Evolutionary conservation across 176 grass and related monocot species (phyloP), one percentile per base, ranked within the genome.

Genomic region (Bothriochloa decipiens): DNA sequence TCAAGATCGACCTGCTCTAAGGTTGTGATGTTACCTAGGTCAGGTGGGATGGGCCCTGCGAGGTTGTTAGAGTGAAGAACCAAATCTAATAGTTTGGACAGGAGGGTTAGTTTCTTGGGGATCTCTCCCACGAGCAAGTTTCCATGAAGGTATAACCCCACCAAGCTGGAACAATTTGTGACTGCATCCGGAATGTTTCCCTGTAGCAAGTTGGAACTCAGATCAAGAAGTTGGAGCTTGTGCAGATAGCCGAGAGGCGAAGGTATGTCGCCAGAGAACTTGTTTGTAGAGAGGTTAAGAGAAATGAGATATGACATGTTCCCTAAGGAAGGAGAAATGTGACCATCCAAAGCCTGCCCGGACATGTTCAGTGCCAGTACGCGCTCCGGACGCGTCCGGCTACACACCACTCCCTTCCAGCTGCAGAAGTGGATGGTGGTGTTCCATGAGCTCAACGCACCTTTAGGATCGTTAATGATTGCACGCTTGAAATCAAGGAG

Each of bases 111-210:
- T 37, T 68, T 20, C 33, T 22, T 10, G 7, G 66, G 33, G 5
- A 68, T 68, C 36, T 39, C 36, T n/a, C 68, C 68, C 0, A 3
- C 4, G 0, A 70, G 18, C 1, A n/a, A 12, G 20, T 70, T 70
- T 3, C 1, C 0, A 5, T 11, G 0, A 11, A 70, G 36, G 68
- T 70, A 2, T 6, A 70, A 13, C 2, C 0, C 0, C 9, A 0
- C 1, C 18, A 69, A n/a, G 8, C 18, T 69, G 20, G 68, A 70
- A 23, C 68, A 70, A n/a, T 70, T 70, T 41, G 68, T 70, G 20
- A 70, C 1, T 6, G 68, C 4, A 0, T 41, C 36, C 1, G 36
- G 36, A 41, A 70, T 70, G 36, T 13, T 41, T 3, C 68, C 68
- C 8, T 70, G 68, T 12, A 70, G n/a, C 20, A 10, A 70, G 68